These are phyloP conservation scores for Elaeagnus macrophylla DNA, from an alignment of 306 rosid genomes.

Conservation along the genomic window DNA sequence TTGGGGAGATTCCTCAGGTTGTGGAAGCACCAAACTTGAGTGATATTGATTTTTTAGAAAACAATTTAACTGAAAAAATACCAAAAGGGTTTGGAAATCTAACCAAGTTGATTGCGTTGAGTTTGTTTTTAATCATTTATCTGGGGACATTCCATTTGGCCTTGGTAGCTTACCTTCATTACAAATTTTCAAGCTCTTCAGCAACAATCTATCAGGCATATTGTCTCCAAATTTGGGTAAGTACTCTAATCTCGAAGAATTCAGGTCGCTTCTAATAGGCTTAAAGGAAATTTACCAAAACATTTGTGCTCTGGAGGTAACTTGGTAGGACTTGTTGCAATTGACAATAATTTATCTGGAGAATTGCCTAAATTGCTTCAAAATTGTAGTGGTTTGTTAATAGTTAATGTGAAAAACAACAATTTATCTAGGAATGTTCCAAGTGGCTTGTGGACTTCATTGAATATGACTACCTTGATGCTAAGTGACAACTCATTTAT, in stretches of 20 bases:
- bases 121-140: constrained; percentile 36
- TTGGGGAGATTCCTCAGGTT: constrained; percentile 45
- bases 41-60: constrained; percentile 34
- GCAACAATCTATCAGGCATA: constrained; percentile 45
- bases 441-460: constrained; percentile 55
- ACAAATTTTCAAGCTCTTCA: constrained; percentile 21
- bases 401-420: constrained; percentile 26
- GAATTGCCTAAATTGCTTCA: constrained; percentile 56
- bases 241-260: constrained; percentile 25
- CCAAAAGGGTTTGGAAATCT: constrained; percentile 57
- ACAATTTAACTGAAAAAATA: constrained; percentile 36
- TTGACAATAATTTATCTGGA: constrained; percentile 41
- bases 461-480: constrained; percentile 21
- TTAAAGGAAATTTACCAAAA: constrained; percentile 47
- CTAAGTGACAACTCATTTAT: no score
- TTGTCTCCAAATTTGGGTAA: constrained; percentile 55
- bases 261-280: constrained; percentile 31
- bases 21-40: constrained; percentile 37
- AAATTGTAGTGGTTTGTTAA: constrained; percentile 31
- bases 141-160: constrained; percentile 47
- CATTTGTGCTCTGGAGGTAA: constrained; percentile 36
- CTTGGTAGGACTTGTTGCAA: constrained; percentile 29
- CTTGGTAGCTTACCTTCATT: constrained; percentile 50
- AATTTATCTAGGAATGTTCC: constrained; percentile 48
- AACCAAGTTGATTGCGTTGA: constrained; percentile 18